Evolutionary conservation across 352 stramenopile species (phyloP), one percentile per base, ranked within the genome.

Genomic region (Globisporangium carolinianum): DNA sequence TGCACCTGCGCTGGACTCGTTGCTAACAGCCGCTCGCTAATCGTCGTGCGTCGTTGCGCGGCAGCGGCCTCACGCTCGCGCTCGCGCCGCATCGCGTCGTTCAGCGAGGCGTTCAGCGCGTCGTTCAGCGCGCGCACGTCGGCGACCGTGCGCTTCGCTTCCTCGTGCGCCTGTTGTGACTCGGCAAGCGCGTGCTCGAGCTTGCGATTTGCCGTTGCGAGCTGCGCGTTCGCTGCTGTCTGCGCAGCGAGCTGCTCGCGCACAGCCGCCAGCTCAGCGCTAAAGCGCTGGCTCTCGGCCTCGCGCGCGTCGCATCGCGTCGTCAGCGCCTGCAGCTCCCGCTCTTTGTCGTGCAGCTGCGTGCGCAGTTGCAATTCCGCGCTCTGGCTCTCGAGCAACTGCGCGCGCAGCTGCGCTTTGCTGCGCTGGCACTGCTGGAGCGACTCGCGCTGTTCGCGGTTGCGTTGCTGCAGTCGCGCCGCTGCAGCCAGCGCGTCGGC

Each of bases 271-370:
- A 32, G 24, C 24, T 32, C 24, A 32, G 24, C 24, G 24, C 24
- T 32, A 32, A 32, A 32, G 24, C 24, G 24, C 24, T 32, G 24
- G 24, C 24, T 32, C 24, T 32, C 24, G 48, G 9, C 36, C 47
- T 38, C 5, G 39, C 12, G 35, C 35, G 47, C 10, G 45, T 37
- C 4, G 51, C 18, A 2, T 43, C 39, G 39, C 8, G 32, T 24
- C 11, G 24, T 66, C 17, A 57, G 38, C 8, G 51, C 9, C 0
- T 55, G 38, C 14, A 64, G 42, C 51, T 59, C 58, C 5, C 42
- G 17, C 37, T 63, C 58, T 2, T 43, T 38, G 12, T 63, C 58
- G 10, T 36, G 51, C 12, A 63, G 36, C 36, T 59, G 47, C 47
- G 49, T 52, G 15, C 45, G 41, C 9, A 14, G 7, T 32, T 41